Conservation (phyloP, 2,329 filamentous ascomycete genomes). For the Paracoccidioides lutzii region DNA sequence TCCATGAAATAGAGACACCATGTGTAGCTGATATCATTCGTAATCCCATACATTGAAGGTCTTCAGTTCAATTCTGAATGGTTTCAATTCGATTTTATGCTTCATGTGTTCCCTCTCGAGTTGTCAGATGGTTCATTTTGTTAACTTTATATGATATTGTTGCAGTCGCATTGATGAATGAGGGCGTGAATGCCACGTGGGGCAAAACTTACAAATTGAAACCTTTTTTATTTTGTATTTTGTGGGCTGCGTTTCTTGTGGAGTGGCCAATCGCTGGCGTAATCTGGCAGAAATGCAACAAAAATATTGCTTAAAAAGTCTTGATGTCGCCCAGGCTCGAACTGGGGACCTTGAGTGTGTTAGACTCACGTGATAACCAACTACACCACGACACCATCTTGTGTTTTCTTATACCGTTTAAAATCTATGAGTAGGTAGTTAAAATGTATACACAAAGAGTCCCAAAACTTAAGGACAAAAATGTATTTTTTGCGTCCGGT, state of each 20-base stretch:
- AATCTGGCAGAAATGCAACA: background rate
- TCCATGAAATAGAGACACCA: too few relatives aligned
- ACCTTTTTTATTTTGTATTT: background rate
- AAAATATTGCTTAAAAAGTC: background rate
- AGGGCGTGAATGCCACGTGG: background rate
- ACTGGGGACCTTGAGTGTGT: slow-evolving; percentile 1
- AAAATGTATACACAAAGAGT: background rate
- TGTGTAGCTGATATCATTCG: too few relatives aligned
- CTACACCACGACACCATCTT: background rate
- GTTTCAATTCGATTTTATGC: too few relatives aligned
- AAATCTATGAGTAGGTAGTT: background rate
- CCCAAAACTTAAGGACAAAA: too few relatives aligned
- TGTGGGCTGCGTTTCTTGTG: background rate
- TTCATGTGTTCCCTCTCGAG: too few relatives aligned
- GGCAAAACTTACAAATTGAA: too few relatives aligned
- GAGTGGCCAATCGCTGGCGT: too few relatives aligned
- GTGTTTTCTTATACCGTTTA: too few relatives aligned
- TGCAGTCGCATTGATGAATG: too few relatives aligned
- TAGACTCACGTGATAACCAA: slow-evolving; percentile 2
- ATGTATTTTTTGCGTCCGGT: too few relatives aligned
- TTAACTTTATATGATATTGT: background rate
- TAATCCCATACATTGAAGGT: too few relatives aligned
- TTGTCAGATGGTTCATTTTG: background rate
- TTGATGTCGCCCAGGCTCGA: background rate
- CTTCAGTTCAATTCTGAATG: too few relatives aligned